These are phyloP conservation scores for Discostella stelligeroides DNA, from an alignment of 108 stramenopile genomes.

Conservation along the genomic window DNA sequence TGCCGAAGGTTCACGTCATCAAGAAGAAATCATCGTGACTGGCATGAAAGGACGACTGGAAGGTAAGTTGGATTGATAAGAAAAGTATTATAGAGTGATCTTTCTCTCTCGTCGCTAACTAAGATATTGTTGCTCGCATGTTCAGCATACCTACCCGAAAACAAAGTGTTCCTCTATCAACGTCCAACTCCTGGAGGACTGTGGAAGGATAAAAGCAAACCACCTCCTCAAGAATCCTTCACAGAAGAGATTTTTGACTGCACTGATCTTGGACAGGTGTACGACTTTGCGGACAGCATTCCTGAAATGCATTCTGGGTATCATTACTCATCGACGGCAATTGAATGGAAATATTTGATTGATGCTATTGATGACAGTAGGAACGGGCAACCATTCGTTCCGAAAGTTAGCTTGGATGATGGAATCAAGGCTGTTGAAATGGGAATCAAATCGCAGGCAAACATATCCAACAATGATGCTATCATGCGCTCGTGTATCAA, in stretches of 20 bases:
- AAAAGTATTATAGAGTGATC: too few species aligned
- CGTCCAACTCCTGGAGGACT: constrained; percentile 50
- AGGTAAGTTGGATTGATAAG: constrained; percentile 3
- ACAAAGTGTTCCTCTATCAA: constrained; percentile 78
- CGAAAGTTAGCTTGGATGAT: constrained; percentile 73
- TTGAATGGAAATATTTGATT: constrained; percentile 74
- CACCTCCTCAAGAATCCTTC: constrained; percentile 69
- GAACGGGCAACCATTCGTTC: constrained; percentile 51
- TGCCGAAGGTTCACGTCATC: constrained; percentile 83
- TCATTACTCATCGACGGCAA: constrained; percentile 81
- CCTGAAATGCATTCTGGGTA: constrained; percentile 77
- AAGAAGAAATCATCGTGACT: constrained; percentile 89
- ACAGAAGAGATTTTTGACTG: constrained; percentile 70
- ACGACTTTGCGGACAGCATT: constrained; percentile 61
- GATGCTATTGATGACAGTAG: constrained; percentile 56
- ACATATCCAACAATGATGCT: constrained; percentile 27
- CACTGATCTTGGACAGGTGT: constrained; percentile 66
- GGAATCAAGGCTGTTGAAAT: constrained; percentile 82
- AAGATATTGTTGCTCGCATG: too few species aligned
- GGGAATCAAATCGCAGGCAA: constrained; percentile 56
- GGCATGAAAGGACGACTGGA: constrained; percentile 84
- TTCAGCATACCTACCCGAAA: constrained; percentile 81
- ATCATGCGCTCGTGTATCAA: constrained; percentile 9
- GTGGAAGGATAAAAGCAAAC: constrained; percentile 75
- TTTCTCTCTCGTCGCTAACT: too few species aligned